Evolutionary conservation across 2,329 filamentous ascomycete species (phyloP).

Genomic region (Fusarium sp.): DNA sequence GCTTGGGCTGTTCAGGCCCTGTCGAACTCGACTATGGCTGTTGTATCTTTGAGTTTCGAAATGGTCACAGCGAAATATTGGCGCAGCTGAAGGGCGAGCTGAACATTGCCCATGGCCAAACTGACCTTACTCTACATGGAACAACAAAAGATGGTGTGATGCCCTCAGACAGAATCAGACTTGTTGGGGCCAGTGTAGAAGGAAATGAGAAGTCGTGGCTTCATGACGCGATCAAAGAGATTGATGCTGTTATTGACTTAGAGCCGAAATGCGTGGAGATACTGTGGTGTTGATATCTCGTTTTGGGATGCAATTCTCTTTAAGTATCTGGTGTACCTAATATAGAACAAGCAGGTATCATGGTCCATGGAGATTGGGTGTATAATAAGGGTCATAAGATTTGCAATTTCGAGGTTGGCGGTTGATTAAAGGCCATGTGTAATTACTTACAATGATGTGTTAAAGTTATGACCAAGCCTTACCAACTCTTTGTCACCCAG

Average conservation of each 20-base stretch:
- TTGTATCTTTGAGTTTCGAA: slow-evolving; percentile 48
- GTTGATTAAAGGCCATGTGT: not conserved
- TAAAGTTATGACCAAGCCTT: not conserved
- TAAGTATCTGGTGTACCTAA: not conserved
- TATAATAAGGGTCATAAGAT: not conserved
- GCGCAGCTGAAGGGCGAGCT: slow-evolving; percentile 46
- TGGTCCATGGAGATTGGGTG: not conserved
- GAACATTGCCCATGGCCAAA: slow-evolving; percentile 43
- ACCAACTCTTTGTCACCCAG: not conserved
- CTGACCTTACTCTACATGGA: slow-evolving; percentile 46
- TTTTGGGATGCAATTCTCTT: not conserved
- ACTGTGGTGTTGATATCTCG: slow-evolving; percentile 10
- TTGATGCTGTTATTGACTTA: slow-evolving; percentile 40
- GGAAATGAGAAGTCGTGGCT: slow-evolving; percentile 43
- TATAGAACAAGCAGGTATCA: too few relatives aligned
- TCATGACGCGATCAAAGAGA: slow-evolving; percentile 42
- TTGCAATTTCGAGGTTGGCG: not conserved
- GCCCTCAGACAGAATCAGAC: slow-evolving; percentile 32
- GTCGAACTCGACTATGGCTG: slow-evolving; percentile 48
- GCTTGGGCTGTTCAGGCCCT: slow-evolving; percentile 45
- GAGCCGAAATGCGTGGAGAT: slow-evolving; percentile 19
- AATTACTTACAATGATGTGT: not conserved
- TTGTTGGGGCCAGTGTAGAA: slow-evolving; percentile 43
- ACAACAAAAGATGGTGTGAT: slow-evolving; percentile 18
- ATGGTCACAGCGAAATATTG: slow-evolving; percentile 40